These are phyloP conservation scores for Ceratocystiopsis brevicomis DNA, from an alignment of 2,329 filamentous ascomycete genomes.

Conservation along the genomic window DNA sequence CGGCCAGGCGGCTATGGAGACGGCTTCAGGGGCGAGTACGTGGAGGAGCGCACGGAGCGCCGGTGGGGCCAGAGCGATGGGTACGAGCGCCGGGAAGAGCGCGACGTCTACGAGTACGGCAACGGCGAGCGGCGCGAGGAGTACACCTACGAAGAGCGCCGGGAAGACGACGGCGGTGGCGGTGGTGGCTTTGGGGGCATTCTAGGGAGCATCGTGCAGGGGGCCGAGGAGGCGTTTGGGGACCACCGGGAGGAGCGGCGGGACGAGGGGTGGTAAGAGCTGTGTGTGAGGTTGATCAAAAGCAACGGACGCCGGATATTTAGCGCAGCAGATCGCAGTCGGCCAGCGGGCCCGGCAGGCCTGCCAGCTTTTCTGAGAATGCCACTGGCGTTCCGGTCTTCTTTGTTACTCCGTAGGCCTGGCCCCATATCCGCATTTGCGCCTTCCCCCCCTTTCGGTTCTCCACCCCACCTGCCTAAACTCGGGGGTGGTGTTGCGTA, in stretches of 20 bases:
- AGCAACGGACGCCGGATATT: neutral
- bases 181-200: conserved; percentile 1
- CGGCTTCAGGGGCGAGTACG: conserved; percentile 20
- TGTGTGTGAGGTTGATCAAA: neutral
- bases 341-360: no score
- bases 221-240: conserved; percentile 9
- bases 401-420: no score
- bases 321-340: conserved; percentile 1
- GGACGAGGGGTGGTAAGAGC: conserved; percentile 1
- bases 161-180: conserved; percentile 1
- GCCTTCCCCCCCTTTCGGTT: no score
- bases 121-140: conserved; percentile 7
- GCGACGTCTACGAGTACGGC: conserved; percentile 5
- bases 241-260: conserved; percentile 12
- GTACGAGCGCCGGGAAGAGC: conserved; percentile 12
- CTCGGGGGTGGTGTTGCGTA: no score
- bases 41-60: conserved; percentile 36
- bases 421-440: no score
- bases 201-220: conserved; percentile 10
- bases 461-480: no score
- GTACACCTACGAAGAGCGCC: conserved; percentile 5
- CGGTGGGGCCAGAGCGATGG: conserved; percentile 19
- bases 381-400: neutral
- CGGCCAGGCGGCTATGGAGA: conserved; percentile 23
- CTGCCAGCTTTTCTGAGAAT: neutral